Evolutionary conservation across 805 yeast species (phyloP), one percentile per base, ranked within the genome.

Genomic region (Candida maris): DNA sequence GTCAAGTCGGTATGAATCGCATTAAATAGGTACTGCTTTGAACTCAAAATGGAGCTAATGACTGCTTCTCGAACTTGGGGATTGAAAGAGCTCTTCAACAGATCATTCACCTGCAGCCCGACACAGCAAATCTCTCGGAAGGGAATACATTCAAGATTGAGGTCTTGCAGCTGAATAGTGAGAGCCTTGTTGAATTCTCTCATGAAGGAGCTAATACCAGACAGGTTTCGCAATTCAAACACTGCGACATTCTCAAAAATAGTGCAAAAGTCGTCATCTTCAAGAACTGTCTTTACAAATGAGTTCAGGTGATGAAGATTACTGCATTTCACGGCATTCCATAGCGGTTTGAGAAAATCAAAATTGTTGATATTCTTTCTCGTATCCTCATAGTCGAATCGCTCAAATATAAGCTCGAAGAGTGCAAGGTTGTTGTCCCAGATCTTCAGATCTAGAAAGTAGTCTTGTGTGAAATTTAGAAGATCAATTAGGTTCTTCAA

Each of bases 61-160:
- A 67, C 38, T 0, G 62, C 53, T 2, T 68, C 61, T 10, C 80
- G 61, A 10, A 64, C 57, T 20, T 62, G 51, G 2, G 81, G 81
- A 14, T 61, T 59, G 48, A 75, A 64, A 13, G 62, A 67, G 19
- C 49, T 49, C 13, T 51, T 46, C 8, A 66, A 52, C 6, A 70
- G 45, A 0, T 56, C 53, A 4, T 51, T 48, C 8, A 46, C 42
- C 4, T 37, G 28, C 46, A 37, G 33, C 12, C 46, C 49, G 4
- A 67, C 52, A n/a, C 68, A 61, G 37, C 70, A 64, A 3, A 69
- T 58, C 35, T 75, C 80, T 40, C 62, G 51, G 38, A 70, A 64
- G 7, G 61, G 51, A 19, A 49, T 56, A 24, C 45, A 34, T 4
- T 46, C 42, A n/a, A 59, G 35, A 20, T 57, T 49, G 15, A 57